These are phyloP conservation scores for Didymella glomerata DNA, from an alignment of 2,329 filamentous ascomycete genomes.

Conservation along the genomic window DNA sequence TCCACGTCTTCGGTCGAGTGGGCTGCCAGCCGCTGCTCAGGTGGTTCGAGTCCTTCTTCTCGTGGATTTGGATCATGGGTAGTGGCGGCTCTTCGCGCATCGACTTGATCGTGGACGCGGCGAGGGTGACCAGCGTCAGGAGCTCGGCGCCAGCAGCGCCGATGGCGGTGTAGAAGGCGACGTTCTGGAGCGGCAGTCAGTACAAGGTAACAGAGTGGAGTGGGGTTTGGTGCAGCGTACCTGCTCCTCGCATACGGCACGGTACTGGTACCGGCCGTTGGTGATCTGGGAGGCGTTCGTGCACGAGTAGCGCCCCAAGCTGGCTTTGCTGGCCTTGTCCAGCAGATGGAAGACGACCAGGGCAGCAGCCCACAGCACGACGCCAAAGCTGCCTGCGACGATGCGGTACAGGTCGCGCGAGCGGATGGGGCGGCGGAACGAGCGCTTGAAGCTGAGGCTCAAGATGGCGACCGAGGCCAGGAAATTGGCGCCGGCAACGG, in stretches of 20 bases:
- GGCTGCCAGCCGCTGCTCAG: slow-evolving; percentile 15
- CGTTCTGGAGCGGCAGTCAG: slow-evolving; percentile 38
- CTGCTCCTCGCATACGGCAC: slow-evolving; percentile 50
- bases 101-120: slow-evolving; percentile 40
- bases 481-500: slow-evolving; percentile 46
- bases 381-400: slow-evolving; percentile 45
- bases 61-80: slow-evolving; percentile 37
- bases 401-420: slow-evolving; percentile 48
- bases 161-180: slow-evolving; percentile 50
- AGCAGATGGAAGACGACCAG: slow-evolving; percentile 46
- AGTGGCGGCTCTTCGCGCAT: slow-evolving; percentile 35
- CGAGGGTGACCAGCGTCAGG: slow-evolving; percentile 45
- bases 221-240: slow-evolving; percentile 25
- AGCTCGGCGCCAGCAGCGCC: slow-evolving; percentile 45
- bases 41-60: slow-evolving; percentile 37
- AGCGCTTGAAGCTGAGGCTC: slow-evolving; percentile 44
- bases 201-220: neutral
- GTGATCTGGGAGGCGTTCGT: slow-evolving; percentile 45
- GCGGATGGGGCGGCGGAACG: slow-evolving; percentile 47
- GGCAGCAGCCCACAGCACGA: slow-evolving; percentile 46
- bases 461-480: slow-evolving; percentile 46
- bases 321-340: slow-evolving; percentile 49
- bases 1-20: slow-evolving; percentile 17
- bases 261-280: slow-evolving; percentile 50
- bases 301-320: slow-evolving; percentile 49